Evolutionary conservation across 192 early-diverging fungal genomes (phyloP).

Genomic region (Coemansia furcata): DNA sequence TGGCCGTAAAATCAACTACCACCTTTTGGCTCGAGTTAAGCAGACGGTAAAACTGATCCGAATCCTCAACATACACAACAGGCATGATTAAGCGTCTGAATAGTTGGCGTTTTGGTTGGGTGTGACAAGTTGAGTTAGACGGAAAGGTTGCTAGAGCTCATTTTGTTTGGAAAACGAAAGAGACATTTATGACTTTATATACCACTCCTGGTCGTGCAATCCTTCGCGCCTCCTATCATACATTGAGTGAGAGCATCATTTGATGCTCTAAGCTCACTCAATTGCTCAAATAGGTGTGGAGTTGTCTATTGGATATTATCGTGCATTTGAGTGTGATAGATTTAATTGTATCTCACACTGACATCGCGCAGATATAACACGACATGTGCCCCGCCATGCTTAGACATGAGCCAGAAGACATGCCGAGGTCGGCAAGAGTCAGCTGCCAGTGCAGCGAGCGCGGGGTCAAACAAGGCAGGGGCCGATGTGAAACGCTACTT

Average conservation of each 20-base stretch:
- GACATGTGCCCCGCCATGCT: background rate
- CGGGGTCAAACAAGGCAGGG: background rate
- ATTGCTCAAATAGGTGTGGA: background rate
- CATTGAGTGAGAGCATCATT: background rate
- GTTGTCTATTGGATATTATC: background rate
- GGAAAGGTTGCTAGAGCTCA: background rate
- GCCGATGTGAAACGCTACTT: background rate
- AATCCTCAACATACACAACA: background rate
- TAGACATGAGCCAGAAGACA: background rate
- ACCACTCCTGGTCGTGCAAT: background rate
- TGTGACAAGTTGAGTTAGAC: background rate
- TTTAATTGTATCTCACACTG: constrained; percentile 2
- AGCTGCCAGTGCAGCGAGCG: background rate
- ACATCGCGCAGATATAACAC: background rate
- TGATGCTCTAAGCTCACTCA: background rate
- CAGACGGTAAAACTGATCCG: constrained; percentile 22
- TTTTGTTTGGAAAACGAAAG: background rate
- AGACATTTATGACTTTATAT: background rate
- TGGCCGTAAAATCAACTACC: constrained; percentile 77
- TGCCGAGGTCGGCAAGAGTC: background rate
- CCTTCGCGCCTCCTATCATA: background rate
- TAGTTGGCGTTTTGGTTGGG: background rate
- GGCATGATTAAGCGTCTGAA: constrained; percentile 2
- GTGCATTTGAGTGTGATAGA: background rate
- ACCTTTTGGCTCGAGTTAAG: constrained; percentile 37